Evolutionary conservation across 805 yeast species (phyloP), one percentile per base, ranked within the genome.

Genomic region (Nakazawaea ernobii): DNA sequence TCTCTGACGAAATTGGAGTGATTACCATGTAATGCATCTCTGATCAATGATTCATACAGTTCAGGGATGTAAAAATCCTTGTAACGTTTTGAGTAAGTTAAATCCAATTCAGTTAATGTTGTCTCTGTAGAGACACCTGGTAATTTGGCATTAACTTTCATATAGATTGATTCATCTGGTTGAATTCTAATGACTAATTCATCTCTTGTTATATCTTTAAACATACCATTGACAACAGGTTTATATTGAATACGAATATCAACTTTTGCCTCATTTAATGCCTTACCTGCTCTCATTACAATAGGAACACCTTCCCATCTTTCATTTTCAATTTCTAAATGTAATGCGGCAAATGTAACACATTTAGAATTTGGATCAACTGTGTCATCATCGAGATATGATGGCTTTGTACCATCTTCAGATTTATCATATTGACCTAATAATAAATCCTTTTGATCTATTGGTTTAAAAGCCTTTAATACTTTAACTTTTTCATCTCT

Each of bases 281-380:
- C 97, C 71, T 94, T 94, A 61, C 99, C 99, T 13, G 98, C 99
- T 70, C 96, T 80, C 74, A 94, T 74, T 45, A 94, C 84, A 61
- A 94, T 80, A 47, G 99, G 99, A 39, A 94, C 98, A 60, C 98
- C 98, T 53, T 86, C 94, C 99, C 99, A 94, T 63, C 97, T 82
- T 69, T 94, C 98, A 67, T 91, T 94, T 59, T 82, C 74, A 65
- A 94, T 86, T 54, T 82, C 71, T 52, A 92, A 62, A 20, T 83
- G 78, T 49, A 94, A 62, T 2, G 97, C 97, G 10, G 97, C 97
- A 66, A 78, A 94, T 4, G 99, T 94, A 48, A 90, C 89, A 62
- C 95, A 86, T 65, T 86, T 87, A 47, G 97, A 88, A 53, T 76
- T 82, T 45, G 77, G 71, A 54, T 82, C 75, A 51, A 94, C 97